phyloP scores from a whole-genome alignment of 768 basidiomycete species.

The Russula vinacea region DNA sequence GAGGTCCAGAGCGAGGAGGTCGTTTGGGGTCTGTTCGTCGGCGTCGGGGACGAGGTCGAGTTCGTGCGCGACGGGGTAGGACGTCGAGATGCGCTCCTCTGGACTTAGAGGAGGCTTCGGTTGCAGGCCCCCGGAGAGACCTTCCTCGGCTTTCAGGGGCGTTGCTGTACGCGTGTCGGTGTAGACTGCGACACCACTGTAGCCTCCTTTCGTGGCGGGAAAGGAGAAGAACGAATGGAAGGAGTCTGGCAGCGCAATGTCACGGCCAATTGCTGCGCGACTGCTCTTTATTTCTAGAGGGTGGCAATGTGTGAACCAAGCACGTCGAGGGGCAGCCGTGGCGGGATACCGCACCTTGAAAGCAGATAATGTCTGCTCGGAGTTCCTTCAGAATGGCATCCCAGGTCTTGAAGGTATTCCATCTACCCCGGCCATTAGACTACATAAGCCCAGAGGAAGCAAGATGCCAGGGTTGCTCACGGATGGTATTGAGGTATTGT shows the following conservation, averaged over 20 bases:
- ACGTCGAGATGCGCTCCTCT: slow-evolving; percentile 60
- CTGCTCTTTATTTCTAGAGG: slow-evolving; percentile 82
- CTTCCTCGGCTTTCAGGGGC: slow-evolving; percentile 78
- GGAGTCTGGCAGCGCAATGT: slow-evolving; percentile 69
- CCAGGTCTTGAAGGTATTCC: slow-evolving; percentile 78
- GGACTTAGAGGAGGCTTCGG: slow-evolving; percentile 57
- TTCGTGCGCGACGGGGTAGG: slow-evolving; percentile 54
- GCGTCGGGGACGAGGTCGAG: slow-evolving; percentile 46
- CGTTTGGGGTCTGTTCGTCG: slow-evolving; percentile 39
- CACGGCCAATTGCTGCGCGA: slow-evolving; percentile 60
- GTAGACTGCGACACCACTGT: slow-evolving; percentile 92
- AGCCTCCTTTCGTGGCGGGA: slow-evolving; percentile 71
- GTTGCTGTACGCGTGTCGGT: slow-evolving; percentile 54
- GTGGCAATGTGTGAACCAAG: neutral
- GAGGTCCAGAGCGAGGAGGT: slow-evolving; percentile 56
- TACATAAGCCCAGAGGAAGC: neutral
- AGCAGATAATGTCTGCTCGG: slow-evolving; percentile 87
- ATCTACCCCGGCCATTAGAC: slow-evolving; percentile 42
- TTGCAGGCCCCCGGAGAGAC: slow-evolving; percentile 66
- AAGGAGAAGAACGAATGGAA: slow-evolving; percentile 94
- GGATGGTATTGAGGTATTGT: slow-evolving; percentile 90
- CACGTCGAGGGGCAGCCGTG: slow-evolving; percentile 25
- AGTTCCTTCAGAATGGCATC: slow-evolving; percentile 78
- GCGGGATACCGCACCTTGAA: slow-evolving; percentile 66
- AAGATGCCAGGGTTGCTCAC: slow-evolving; percentile 45